Evolutionary conservation across 2,329 filamentous ascomycete genomes (phyloP).

Genomic region (Ceratocystis harringtonii): DNA sequence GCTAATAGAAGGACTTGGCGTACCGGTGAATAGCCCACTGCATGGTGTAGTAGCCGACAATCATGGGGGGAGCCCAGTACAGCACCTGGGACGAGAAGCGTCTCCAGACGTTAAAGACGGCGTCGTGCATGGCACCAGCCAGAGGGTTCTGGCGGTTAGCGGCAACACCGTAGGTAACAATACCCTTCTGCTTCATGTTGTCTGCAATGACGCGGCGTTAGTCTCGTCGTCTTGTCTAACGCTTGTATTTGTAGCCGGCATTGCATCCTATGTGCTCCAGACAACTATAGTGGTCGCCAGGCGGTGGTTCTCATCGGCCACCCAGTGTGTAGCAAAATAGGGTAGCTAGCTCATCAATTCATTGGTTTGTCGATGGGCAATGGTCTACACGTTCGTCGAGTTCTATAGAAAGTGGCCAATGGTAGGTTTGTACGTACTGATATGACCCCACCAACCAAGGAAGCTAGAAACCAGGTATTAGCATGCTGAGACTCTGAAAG

Average conservation of each 20-base stretch:
- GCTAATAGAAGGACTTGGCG: slow-evolving; percentile 23
- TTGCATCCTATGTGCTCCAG: background rate
- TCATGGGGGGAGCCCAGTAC: slow-evolving; percentile 68
- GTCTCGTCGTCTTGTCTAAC: background rate
- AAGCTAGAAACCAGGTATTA: slow-evolving; percentile 9
- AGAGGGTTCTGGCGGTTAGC: slow-evolving; percentile 81
- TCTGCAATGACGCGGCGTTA: background rate
- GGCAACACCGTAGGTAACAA: slow-evolving; percentile 59
- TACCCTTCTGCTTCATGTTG: slow-evolving; percentile 42
- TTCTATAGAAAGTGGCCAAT: background rate
- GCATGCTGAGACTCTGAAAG: background rate
- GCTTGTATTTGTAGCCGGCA: background rate
- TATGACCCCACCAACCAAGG: slow-evolving; percentile 17
- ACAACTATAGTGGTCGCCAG: background rate
- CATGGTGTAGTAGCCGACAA: slow-evolving; percentile 68
- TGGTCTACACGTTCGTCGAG: background rate
- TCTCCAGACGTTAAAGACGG: slow-evolving; percentile 91
- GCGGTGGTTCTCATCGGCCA: background rate
- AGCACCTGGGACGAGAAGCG: slow-evolving; percentile 74
- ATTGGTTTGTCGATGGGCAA: background rate
- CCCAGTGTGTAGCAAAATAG: background rate
- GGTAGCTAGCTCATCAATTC: background rate
- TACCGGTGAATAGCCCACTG: slow-evolving; percentile 87
- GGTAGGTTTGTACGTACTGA: slow-evolving; percentile 12
- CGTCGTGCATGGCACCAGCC: slow-evolving; percentile 60